Base-by-base conservation (phyloP, 129 eudicot species). In the Rutidosis leptorrhynchoides region DNA sequence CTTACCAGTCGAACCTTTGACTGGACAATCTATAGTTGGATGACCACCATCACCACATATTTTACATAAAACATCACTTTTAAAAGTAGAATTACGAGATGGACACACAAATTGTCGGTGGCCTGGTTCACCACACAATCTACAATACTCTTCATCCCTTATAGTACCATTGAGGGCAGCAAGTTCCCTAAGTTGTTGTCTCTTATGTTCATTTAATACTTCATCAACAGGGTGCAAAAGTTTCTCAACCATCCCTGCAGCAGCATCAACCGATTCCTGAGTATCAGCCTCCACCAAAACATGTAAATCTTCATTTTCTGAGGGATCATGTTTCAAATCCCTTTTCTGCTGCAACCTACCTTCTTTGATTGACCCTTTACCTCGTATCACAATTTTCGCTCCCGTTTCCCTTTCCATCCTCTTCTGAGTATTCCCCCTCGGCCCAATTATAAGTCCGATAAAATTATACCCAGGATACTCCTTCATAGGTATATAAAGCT, bases 31-130 rank as follows among this genome's bases (percentile, higher is more conserved):
- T 43, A 83, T 90, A 20, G 97, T 90, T 0, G 95, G 97, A 63
- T 90, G 97, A 0, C 97, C 97, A 55, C 97, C 97, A 71, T 90
- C 97, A 40, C 97, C 97, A 70, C 97, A 90, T 42, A 90, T 83
- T 62, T 80, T 86, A 82, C 97, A 90, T 54, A 84, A 59, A 51
- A 90, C 97, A 57, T 86, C 97, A 64, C 97, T 90, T 81, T 90
- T 90, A 55, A 90, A 90, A 21, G 97, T 90, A 0, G 95, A 68
- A 40, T 21, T 30, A 0, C 85, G 82, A 2, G 97, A 82, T 28
- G 95, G 97, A 65, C 97, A 90, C 0, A 87, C 90, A 75, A 70
- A 84, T 72, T 90, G 97, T 28, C 97, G 40, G 72, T 90, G 97
- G 10, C 97, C 97, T 1, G 88, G 77, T 65, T 90, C 97, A 22